These are phyloP conservation scores for Salix purpurea DNA, from an alignment of 345 rosid species.

Conservation along the genomic window DNA sequence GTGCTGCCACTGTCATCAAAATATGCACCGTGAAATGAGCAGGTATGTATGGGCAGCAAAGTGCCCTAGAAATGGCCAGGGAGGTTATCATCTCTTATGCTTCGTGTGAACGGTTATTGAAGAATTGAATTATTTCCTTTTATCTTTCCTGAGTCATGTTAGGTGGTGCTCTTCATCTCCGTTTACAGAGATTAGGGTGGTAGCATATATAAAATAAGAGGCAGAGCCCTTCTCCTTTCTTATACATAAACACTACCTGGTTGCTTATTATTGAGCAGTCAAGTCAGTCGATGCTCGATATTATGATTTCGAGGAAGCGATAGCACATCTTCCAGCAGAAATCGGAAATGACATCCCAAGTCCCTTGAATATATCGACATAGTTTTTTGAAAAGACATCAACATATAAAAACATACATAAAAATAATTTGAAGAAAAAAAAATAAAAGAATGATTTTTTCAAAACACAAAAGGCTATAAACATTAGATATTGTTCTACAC, in stretches of 20 bases:
- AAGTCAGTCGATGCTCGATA: background rate
- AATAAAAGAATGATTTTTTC: no score
- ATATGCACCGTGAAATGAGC: slow-evolving; percentile 72
- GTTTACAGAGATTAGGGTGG: background rate
- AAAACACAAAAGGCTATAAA: no score
- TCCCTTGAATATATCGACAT: background rate
- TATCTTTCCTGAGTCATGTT: background rate
- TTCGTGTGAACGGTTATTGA: background rate
- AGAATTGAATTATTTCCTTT: background rate
- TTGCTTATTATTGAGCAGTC: background rate
- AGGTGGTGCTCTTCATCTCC: background rate
- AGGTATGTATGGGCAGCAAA: background rate
- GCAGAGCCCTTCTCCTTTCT: background rate
- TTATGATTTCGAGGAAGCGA: background rate
- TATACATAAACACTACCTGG: background rate
- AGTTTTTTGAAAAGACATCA: no score
- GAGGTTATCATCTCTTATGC: background rate
- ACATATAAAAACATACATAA: no score
- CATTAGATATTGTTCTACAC: no score
- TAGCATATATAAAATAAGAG: background rate
- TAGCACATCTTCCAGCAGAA: background rate
- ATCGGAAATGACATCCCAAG: background rate
- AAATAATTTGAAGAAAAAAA: no score
- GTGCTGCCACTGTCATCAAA: slow-evolving; percentile 80
- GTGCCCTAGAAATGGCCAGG: background rate